A percentile compares a stretch with the other conserved stretches of the same genome.
Conservation (phyloP, 2,329 filamentous ascomycete species). For the Fusarium verrucosum region DNA sequence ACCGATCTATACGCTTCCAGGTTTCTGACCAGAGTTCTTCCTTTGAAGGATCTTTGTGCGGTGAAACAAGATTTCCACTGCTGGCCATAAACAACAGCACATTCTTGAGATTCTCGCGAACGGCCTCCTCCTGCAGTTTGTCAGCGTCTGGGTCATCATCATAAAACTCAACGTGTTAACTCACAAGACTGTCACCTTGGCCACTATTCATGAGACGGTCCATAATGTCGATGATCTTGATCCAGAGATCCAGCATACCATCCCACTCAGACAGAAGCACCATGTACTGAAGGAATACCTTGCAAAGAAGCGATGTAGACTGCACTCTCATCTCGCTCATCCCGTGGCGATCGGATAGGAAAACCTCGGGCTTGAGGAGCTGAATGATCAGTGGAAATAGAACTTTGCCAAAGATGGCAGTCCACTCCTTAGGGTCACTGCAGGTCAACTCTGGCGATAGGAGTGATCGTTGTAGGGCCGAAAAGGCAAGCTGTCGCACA, state of each 20-base stretch:
- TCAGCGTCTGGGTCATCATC: background rate
- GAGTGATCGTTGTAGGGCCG: conserved; percentile 84
- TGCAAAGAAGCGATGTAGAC: conserved; percentile 88
- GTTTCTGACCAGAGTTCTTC: conserved; percentile 69
- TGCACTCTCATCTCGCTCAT: conserved; percentile 97
- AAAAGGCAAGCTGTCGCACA: conserved; percentile 88
- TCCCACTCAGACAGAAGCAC: conserved; percentile 85
- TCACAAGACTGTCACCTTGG: conserved; percentile 86
- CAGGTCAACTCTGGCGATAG: conserved; percentile 85
- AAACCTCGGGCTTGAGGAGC: conserved; percentile 92
- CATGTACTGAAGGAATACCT: conserved; percentile 94
- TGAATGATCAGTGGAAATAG: conserved; percentile 89
- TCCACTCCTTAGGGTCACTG: conserved; percentile 90
- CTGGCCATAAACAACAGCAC: conserved; percentile 94
- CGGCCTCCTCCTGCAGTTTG: conserved; percentile 80
- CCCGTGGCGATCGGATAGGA: conserved; percentile 86
- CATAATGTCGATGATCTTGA: conserved; percentile 91
- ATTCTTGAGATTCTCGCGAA: conserved; percentile 95
- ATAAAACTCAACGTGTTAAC: conserved; percentile 46
- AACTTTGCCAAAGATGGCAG: conserved; percentile 91
- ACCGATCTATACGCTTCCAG: conserved; percentile 72
- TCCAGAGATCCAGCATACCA: conserved; percentile 90
- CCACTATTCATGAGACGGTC: conserved; percentile 96
- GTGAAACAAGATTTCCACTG: conserved; percentile 82
- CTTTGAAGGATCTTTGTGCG: conserved; percentile 64